Conservation (phyloP, 2,329 filamentous ascomycete genomes). For the Fusarium foetens region DNA sequence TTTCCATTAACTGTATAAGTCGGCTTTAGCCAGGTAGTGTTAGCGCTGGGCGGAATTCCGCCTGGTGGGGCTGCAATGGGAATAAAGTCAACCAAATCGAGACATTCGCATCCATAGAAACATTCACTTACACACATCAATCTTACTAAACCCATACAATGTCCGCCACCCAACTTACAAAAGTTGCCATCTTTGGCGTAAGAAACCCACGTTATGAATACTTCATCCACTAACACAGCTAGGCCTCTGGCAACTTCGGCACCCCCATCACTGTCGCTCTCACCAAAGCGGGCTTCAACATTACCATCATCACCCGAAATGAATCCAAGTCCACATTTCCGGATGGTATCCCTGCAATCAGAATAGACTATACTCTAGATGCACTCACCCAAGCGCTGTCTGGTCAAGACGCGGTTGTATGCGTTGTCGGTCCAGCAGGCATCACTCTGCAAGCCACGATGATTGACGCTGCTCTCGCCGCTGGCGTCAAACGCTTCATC, state of each 20-base stretch:
- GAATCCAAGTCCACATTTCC: constrained; percentile 31
- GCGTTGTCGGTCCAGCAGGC: constrained; percentile 22
- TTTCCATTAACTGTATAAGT: not conserved
- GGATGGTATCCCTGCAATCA: not conserved
- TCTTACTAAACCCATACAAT: constrained; percentile 5
- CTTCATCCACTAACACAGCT: not conserved
- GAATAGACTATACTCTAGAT: constrained; percentile 1
- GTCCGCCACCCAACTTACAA: not conserved
- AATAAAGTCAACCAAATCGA: constrained; percentile 19
- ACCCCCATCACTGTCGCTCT: constrained; percentile 31
- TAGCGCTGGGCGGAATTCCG: constrained; percentile 23
- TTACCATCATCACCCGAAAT: constrained; percentile 27
- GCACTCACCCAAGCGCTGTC: not conserved
- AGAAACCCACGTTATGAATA: rapidly evolving
- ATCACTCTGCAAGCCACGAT: constrained; percentile 21
- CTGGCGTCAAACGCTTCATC: constrained; percentile 29
- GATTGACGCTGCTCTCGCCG: constrained; percentile 28
- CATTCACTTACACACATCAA: constrained; percentile 11
- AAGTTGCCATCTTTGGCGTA: constrained; percentile 30
- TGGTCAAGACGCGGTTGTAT: constrained; percentile 21
- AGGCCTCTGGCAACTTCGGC: constrained; percentile 37
- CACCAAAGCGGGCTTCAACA: constrained; percentile 7
- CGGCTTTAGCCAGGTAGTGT: not conserved
- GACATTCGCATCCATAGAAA: not conserved
- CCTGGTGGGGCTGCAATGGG: constrained; percentile 3